Conservation (phyloP, 176 grass and related monocot genomes). For the Leersia perrieri region DNA sequence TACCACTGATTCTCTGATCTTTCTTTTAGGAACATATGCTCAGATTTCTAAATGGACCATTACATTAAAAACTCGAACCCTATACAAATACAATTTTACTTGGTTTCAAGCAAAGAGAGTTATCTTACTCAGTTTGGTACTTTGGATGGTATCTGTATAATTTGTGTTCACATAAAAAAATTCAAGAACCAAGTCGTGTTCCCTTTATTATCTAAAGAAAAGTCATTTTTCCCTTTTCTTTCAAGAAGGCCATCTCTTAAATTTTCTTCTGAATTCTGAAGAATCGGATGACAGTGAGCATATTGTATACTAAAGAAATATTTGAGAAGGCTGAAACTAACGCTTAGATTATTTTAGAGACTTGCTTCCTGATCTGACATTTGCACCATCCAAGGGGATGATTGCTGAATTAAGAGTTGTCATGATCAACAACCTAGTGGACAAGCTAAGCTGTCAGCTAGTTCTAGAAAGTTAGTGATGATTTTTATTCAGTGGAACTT, state of each 20-base stretch:
- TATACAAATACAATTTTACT: background rate
- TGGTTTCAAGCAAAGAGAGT: background rate
- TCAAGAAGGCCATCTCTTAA: background rate
- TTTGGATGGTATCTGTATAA: background rate
- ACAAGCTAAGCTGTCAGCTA: background rate
- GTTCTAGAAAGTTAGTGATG: background rate
- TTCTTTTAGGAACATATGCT: background rate
- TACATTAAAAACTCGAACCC: background rate
- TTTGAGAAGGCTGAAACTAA: slow-evolving; percentile 1
- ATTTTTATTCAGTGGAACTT: slow-evolving; percentile 14
- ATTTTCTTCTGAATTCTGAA: background rate
- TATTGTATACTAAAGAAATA: background rate
- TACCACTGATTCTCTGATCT: background rate
- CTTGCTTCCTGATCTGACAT: background rate
- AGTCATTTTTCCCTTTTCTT: background rate
- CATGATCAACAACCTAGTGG: background rate
- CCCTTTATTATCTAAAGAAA: too few relatives aligned
- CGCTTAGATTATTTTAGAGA: background rate
- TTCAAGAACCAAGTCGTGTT: background rate
- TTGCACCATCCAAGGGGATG: background rate
- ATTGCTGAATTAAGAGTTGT: background rate
- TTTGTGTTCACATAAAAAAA: background rate
- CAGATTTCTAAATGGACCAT: background rate
- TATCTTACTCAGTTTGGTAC: too few relatives aligned
- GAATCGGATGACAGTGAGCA: background rate